These are phyloP conservation scores for Tuber calosporum DNA, from an alignment of 495 filamentous ascomycete species.

Conservation along the genomic window DNA sequence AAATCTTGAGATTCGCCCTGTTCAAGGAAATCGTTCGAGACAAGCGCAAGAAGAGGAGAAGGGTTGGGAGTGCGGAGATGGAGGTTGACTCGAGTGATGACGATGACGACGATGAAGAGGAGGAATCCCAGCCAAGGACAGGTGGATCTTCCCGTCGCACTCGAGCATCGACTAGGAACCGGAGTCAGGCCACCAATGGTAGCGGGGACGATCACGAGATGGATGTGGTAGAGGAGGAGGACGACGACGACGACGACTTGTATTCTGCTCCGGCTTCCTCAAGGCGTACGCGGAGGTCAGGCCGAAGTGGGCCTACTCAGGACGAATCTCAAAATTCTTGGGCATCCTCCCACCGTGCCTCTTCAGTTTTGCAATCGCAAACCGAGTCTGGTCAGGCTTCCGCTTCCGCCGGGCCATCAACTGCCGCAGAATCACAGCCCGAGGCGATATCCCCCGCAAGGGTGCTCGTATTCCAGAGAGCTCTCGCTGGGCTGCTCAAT, in stretches of 20 bases:
- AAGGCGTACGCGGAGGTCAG: conserved; percentile 17
- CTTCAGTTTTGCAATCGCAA: conserved; percentile 29
- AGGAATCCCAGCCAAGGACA: conserved; percentile 29
- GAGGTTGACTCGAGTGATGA: conserved; percentile 47
- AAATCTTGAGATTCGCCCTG: conserved; percentile 86
- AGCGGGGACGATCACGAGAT: conserved; percentile 33
- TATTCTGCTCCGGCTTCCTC: conserved; percentile 33
- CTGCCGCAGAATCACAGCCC: conserved; percentile 13
- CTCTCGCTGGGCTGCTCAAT: conserved; percentile 73
- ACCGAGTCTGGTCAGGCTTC: conserved; percentile 29
- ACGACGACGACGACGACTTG: conserved; percentile 33
- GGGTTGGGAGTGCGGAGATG: conserved; percentile 43
- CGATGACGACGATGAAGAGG: conserved; percentile 45
- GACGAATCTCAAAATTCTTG: conserved; percentile 36
- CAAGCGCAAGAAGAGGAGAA: conserved; percentile 68
- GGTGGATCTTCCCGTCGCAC: conserved; percentile 24
- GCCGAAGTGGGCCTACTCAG: conserved; percentile 21
- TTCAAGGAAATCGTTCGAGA: conserved; percentile 96
- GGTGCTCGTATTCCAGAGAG: conserved; percentile 64
- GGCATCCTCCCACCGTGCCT: conserved; percentile 36
- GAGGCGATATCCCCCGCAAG: conserved; percentile 55
- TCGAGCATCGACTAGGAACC: conserved; percentile 20
- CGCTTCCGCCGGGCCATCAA: conserved; percentile 5
- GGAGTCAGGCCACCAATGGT: conserved; percentile 12
- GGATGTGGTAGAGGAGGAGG: conserved; percentile 24